phyloP scores from a whole-genome alignment of 495 filamentous ascomycete species.

The Lentithecium fluviatile region DNA sequence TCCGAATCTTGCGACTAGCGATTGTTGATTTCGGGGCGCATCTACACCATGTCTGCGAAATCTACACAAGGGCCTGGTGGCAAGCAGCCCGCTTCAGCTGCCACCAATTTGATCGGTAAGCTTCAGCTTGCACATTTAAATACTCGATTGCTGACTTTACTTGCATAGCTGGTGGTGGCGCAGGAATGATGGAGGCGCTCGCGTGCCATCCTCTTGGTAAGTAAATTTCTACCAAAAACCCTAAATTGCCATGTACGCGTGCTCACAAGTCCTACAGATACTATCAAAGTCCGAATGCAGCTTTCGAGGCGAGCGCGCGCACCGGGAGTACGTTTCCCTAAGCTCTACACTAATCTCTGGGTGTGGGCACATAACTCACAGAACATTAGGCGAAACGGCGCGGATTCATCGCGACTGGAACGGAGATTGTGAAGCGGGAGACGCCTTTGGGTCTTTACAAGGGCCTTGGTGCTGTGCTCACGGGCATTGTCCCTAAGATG shows the following conservation, averaged over 20 bases:
- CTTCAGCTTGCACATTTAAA: neutral
- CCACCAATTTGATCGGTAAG: constrained; percentile 90
- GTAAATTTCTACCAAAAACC: constrained; percentile 27
- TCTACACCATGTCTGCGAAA: constrained; percentile 61
- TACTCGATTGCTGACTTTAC: too few species aligned
- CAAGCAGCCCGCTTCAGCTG: constrained; percentile 78
- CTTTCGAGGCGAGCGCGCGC: constrained; percentile 80
- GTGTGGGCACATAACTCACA: too few species aligned
- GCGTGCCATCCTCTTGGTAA: constrained; percentile 92
- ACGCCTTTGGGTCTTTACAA: constrained; percentile 94
- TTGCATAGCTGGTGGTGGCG: constrained; percentile 85
- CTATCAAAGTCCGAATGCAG: constrained; percentile 99
- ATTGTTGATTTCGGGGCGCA: neutral
- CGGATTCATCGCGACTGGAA: constrained; percentile 84
- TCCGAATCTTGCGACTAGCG: neutral
- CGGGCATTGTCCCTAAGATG: constrained; percentile 99
- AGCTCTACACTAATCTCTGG: constrained; percentile 48
- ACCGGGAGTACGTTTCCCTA: constrained; percentile 65
- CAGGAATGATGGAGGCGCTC: constrained; percentile 99
- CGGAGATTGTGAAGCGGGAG: constrained; percentile 83
- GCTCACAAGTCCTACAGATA: constrained; percentile 55
- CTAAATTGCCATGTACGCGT: constrained; percentile 3
- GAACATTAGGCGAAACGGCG: constrained; percentile 48
- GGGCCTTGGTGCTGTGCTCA: constrained; percentile 90
- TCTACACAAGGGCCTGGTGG: constrained; percentile 60